These are phyloP conservation scores for Termitomyces sp. DNA, from an alignment of 1,284 basidiomycete species.

Conservation along the genomic window DNA sequence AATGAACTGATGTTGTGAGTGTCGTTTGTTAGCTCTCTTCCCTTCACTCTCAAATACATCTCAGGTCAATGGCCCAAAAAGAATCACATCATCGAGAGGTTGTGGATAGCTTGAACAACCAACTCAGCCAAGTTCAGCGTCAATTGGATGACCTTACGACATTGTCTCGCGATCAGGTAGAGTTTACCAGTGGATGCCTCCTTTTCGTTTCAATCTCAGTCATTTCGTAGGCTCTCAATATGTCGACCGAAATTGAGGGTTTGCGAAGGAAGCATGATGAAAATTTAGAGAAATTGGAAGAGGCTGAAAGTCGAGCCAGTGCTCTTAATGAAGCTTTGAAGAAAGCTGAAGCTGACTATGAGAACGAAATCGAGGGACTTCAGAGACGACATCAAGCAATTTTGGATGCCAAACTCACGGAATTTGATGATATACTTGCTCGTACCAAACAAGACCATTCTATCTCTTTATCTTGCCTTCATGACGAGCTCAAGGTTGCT, in stretches of 20 bases:
- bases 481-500: conserved; percentile 38
- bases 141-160: conserved; percentile 77
- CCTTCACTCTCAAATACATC: conserved; percentile 1
- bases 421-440: conserved; percentile 42
- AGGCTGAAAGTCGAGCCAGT: conserved; percentile 51
- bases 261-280: conserved; percentile 59
- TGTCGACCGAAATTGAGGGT: conserved; percentile 79
- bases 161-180: conserved; percentile 76
- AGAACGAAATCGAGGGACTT: conserved; percentile 43
- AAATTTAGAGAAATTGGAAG: conserved; percentile 47
- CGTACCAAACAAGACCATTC: conserved; percentile 39
- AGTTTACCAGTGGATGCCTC: background rate
- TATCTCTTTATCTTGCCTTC: conserved; percentile 30
- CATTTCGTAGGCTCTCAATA: conserved; percentile 62
- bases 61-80: conserved; percentile 91
- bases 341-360: conserved; percentile 44
- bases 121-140: conserved; percentile 65
- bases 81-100: conserved; percentile 79
- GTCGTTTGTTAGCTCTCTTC: conserved; percentile 5
- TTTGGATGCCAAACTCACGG: conserved; percentile 44
- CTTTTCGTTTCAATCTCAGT: background rate
- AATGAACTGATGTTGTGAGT: conserved; percentile 85
- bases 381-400: conserved; percentile 51
- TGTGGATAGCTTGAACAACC: conserved; percentile 63
- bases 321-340: conserved; percentile 47